These are phyloP conservation scores for Clitocybe nebularis DNA, from an alignment of 1,284 basidiomycete species.

Conservation along the genomic window DNA sequence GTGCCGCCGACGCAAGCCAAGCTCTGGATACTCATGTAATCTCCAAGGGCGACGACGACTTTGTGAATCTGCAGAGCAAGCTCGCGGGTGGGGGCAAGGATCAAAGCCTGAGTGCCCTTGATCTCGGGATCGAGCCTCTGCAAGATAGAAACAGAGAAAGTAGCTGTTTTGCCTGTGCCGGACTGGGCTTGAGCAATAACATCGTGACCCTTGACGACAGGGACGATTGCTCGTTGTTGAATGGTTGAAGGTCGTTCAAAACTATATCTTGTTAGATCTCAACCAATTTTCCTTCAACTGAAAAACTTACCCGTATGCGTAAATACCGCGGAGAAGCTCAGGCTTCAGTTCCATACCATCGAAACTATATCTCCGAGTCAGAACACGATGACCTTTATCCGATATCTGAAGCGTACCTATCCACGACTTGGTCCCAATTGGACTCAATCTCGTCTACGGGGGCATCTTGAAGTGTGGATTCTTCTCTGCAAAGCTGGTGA, in stretches of 20 bases:
- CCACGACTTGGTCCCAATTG: slow-evolving; percentile 91
- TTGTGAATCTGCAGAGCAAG: slow-evolving; percentile 91
- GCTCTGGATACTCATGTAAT: slow-evolving; percentile 84
- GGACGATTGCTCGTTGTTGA: slow-evolving; percentile 84
- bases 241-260: slow-evolving; percentile 87
- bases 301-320: slow-evolving; percentile 74
- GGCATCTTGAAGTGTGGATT: slow-evolving; percentile 60
- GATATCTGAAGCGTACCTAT: slow-evolving; percentile 52
- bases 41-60: slow-evolving; percentile 82
- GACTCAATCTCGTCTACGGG: slow-evolving; percentile 81
- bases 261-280: too few relatives aligned
- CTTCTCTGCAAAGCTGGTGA: slow-evolving; percentile 38
- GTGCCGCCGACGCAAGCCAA: slow-evolving; percentile 83
- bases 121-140: slow-evolving; percentile 57
- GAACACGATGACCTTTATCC: background rate
- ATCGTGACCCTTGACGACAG: slow-evolving; percentile 78
- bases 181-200: slow-evolving; percentile 86
- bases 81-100: slow-evolving; percentile 86
- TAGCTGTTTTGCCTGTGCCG: slow-evolving; percentile 83
- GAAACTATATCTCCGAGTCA: slow-evolving; percentile 51
- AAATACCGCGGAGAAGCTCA: slow-evolving; percentile 86
- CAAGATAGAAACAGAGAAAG: slow-evolving; percentile 78
- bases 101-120: slow-evolving; percentile 81
- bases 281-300: too few relatives aligned
- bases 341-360: slow-evolving; percentile 92